Conservation (phyloP, 495 filamentous ascomycete species). For the Pyrenula massariospora region DNA sequence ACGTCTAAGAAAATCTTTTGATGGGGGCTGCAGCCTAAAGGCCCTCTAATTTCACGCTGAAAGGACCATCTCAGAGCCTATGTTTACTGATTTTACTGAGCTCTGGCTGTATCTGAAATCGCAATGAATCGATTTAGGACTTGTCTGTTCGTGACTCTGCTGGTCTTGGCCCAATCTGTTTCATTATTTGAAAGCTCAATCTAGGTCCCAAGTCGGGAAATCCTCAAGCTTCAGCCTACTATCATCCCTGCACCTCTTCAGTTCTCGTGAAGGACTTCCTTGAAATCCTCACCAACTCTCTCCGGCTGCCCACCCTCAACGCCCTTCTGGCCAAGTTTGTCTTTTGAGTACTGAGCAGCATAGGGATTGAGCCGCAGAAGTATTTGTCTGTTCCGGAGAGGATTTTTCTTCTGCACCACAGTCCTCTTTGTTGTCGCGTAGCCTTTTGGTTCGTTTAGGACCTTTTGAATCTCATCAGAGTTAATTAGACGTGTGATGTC, state of each 20-base stretch:
- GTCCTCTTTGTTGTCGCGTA: slow-evolving; percentile 81
- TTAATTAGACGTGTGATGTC: slow-evolving; percentile 96
- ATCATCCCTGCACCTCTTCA: slow-evolving; percentile 26
- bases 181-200: no score
- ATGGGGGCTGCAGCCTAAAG: no score
- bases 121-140: no score
- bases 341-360: slow-evolving; percentile 72
- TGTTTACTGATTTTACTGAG: no score
- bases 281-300: slow-evolving; percentile 34
- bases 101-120: no score
- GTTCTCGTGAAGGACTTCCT: slow-evolving; percentile 40
- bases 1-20: no score
- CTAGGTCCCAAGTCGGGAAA: no score
- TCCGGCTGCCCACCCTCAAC: slow-evolving; percentile 42
- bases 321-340: slow-evolving; percentile 60
- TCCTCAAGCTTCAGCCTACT: no score
- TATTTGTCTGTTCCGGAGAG: slow-evolving; percentile 93
- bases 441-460: slow-evolving; percentile 80
- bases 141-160: no score
- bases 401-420: slow-evolving; percentile 98
- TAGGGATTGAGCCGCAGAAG: slow-evolving; percentile 96
- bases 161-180: no score
- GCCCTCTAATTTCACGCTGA: no score
- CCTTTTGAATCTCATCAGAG: slow-evolving; percentile 93
- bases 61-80: no score